Base-by-base conservation (phyloP, 75 land plant genomes). In the Chamaecyparis obtusa region DNA sequence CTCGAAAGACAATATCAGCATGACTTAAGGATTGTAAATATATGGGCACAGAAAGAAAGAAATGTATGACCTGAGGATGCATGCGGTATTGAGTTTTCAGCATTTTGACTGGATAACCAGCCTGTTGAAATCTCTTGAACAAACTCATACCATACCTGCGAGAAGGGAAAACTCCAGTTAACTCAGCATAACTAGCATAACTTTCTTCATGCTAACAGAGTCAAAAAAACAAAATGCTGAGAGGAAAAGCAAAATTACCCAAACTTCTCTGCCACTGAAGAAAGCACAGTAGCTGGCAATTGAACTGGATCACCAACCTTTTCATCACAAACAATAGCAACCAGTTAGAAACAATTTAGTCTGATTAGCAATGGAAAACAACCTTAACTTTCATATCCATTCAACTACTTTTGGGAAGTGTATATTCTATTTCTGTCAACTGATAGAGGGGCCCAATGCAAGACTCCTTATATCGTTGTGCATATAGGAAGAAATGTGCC, bases 291-390 rank as follows among this genome's bases (percentile, higher is more conserved):
- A 56, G 99, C 99, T 80, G 99, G 99, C 85, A 98, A 87, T 84
- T 98, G 99, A 56, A 90, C 89, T 71, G 99, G 99, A 91, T 98
- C 99, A 54, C 99, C 99, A 87, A 98, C 96, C 99, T 98, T 85
- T 36, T 5, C 64, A 64, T 16, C 33, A 43, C 33, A 44, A 75
- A 39, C 27, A 33, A 36, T 86, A 41, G 54, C 36, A 84, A 84
- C 21, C 75, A 54, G 17, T 35, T 35, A 51, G 39, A 27, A 57
- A 35, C n/a, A 5, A 64, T 10, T 56, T 37, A 44, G 30, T 81
- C 49, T 46, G 1, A 46, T 11, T n/a, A 81, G 33, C 15, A 81
- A 81, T 81, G 83, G 54, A 27, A n/a, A 81, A n/a, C 83, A 27
- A n/a, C n/a, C 6, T 44, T 46, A 81, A 46, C 30, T 1, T 30